A percentile compares a stretch with the other conserved stretches of the same genome.
phyloP scores from a whole-genome alignment of 2,329 filamentous ascomycete species.

The Sarocladium strictum region DNA sequence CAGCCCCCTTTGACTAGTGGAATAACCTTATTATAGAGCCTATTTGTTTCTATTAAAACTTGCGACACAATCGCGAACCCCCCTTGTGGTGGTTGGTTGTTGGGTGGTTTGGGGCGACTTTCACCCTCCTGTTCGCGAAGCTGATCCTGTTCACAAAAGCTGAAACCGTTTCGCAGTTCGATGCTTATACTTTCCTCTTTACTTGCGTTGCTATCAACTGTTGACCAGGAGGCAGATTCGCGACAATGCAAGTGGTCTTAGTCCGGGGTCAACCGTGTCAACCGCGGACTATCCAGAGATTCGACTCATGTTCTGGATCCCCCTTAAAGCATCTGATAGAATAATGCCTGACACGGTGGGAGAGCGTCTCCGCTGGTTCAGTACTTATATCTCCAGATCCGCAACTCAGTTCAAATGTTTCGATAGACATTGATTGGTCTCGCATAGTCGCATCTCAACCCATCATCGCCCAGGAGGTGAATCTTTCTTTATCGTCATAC shows the following conservation, averaged over 20 bases:
- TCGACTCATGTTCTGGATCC: not conserved
- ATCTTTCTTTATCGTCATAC: not conserved
- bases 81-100: not conserved
- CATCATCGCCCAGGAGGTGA: conserved; percentile 1
- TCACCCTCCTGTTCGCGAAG: not conserved
- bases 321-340: not conserved
- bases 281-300: not conserved
- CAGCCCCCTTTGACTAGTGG: not conserved
- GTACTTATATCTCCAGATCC: conserved; percentile 1
- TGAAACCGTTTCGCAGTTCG: conserved; percentile 5
- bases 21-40: conserved; percentile 1
- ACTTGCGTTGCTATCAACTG: not conserved
- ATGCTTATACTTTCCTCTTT: not conserved
- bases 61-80: not conserved
- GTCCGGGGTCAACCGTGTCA: not conserved
- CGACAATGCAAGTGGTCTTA: not conserved
- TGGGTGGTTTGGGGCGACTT: not conserved
- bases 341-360: not conserved
- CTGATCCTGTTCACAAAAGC: no score
- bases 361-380: not conserved
- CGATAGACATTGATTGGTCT: not conserved
- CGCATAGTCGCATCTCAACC: not conserved
- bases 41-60: conserved; percentile 7
- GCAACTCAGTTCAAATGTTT: not conserved
- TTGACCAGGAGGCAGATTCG: not conserved